These are phyloP conservation scores for Drosera capensis DNA, from an alignment of 148 eudicot species.

Conservation along the genomic window DNA sequence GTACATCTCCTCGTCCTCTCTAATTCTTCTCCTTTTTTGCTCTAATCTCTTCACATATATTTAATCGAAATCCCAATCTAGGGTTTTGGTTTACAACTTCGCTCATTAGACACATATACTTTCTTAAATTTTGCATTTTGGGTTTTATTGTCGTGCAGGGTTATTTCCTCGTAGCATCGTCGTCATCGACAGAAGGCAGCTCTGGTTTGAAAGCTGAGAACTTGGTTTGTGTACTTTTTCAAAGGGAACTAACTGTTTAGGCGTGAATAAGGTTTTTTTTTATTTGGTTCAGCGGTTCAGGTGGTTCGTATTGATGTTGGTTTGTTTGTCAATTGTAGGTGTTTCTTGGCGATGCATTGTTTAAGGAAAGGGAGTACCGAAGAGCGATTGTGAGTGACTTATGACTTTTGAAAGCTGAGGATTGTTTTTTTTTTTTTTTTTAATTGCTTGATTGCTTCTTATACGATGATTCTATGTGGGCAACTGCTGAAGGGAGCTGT, in stretches of 20 bases:
- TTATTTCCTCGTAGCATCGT: constrained; percentile 63
- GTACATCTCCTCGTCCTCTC: constrained; percentile 19
- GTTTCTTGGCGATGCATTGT: constrained; percentile 76
- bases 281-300: neutral
- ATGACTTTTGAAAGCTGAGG: neutral
- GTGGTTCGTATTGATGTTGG: neutral
- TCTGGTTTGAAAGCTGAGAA: constrained; percentile 68
- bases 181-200: constrained; percentile 40
- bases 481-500: too few relatives aligned
- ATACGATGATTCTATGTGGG: too few relatives aligned
- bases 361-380: constrained; percentile 58
- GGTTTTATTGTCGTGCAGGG: constrained; percentile 28
- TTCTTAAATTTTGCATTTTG: neutral
- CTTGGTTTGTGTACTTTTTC: constrained; percentile 25
- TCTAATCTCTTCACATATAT: neutral
- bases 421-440: neutral
- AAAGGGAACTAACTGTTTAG: neutral
- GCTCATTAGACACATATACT: neutral
- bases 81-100: neutral
- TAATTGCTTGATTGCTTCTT: neutral
- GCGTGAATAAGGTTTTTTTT: neutral
- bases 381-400: constrained; percentile 75
- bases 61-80: neutral
- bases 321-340: constrained; percentile 23
- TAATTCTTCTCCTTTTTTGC: neutral